These are phyloP conservation scores for Chrysosporium queenslandicum DNA, from an alignment of 2,329 filamentous ascomycete genomes.

Conservation along the genomic window DNA sequence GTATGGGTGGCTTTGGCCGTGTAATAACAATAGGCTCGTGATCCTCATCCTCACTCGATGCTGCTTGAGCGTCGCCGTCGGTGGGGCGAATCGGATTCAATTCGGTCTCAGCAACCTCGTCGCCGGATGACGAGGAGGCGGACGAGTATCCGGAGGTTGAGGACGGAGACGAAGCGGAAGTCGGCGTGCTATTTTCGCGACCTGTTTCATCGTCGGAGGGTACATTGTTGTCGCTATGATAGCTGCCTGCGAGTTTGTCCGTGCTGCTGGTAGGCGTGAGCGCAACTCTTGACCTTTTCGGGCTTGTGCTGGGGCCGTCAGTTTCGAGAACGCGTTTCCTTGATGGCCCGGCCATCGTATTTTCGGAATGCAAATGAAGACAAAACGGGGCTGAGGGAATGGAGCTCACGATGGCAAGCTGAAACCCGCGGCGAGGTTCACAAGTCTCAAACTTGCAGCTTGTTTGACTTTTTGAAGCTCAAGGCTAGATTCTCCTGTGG, in stretches of 20 bases:
- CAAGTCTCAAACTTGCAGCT: not conserved
- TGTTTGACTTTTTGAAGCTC: slow-evolving; percentile 3
- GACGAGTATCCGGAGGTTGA: slow-evolving; percentile 13
- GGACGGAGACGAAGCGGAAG: not conserved
- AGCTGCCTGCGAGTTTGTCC: not conserved
- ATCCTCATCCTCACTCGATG: slow-evolving; percentile 6
- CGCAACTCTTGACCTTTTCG: not conserved
- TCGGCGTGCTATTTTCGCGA: not conserved
- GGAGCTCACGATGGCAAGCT: not conserved
- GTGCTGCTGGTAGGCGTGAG: not conserved
- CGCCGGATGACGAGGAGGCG: slow-evolving; percentile 15
- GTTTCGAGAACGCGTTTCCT: not conserved
- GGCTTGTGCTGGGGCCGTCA: not conserved
- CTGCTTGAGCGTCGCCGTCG: not conserved
- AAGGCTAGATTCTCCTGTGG: not conserved
- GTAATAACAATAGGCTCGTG: slow-evolving; percentile 13
- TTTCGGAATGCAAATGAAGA: not conserved
- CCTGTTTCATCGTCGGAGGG: not conserved
- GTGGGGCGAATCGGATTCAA: not conserved
- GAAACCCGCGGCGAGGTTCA: not conserved
- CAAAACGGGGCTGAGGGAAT: not conserved
- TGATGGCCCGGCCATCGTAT: not conserved
- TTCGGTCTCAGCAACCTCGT: not conserved
- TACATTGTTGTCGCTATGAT: not conserved
- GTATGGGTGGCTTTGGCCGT: slow-evolving; percentile 30